A percentile compares a stretch with the other conserved stretches of the same genome.
These are phyloP conservation scores for Chaetomium tenue DNA, from an alignment of 495 filamentous ascomycete genomes.

Conservation along the genomic window DNA sequence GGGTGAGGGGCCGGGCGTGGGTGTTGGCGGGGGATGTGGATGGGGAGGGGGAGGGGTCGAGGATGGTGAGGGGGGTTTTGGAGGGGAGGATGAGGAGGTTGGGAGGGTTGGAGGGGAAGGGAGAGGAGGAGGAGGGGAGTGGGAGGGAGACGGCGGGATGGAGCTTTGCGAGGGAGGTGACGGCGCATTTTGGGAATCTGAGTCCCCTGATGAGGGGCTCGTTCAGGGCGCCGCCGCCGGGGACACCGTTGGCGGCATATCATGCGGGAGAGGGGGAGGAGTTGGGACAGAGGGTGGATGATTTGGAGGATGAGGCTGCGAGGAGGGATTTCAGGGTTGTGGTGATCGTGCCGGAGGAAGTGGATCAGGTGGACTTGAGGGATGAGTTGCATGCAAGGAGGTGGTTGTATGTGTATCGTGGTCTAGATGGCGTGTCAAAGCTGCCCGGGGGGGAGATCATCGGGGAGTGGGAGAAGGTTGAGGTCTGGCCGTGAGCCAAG, in stretches of 20 bases:
- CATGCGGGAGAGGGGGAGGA: slow-evolving; percentile 48
- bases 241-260: slow-evolving; percentile 51
- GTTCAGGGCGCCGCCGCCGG: slow-evolving; percentile 78
- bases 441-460: slow-evolving; percentile 42
- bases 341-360: slow-evolving; percentile 73
- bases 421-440: slow-evolving; percentile 31
- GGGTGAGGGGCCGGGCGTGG: slow-evolving; percentile 72
- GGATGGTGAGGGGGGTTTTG: slow-evolving; percentile 46
- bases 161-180: slow-evolving; percentile 62
- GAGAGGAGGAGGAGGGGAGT: background rate
- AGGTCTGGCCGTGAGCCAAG: slow-evolving; percentile 71
- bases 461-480: slow-evolving; percentile 69
- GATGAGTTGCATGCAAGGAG: slow-evolving; percentile 62
- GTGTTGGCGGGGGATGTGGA: slow-evolving; percentile 63
- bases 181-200: slow-evolving; percentile 83
- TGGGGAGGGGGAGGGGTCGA: slow-evolving; percentile 44
- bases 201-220: slow-evolving; percentile 71
- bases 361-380: slow-evolving; percentile 72
- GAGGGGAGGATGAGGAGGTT: slow-evolving; percentile 47
- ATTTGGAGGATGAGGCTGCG: slow-evolving; percentile 66
- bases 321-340: slow-evolving; percentile 81
- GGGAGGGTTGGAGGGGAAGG: slow-evolving; percentile 18
- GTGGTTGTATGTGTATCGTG: slow-evolving; percentile 63
- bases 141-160: slow-evolving; percentile 58
- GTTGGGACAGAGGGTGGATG: slow-evolving; percentile 66